These are phyloP conservation scores for Piper betle DNA, from an alignment of 164 flowering plant species.

Conservation along the genomic window DNA sequence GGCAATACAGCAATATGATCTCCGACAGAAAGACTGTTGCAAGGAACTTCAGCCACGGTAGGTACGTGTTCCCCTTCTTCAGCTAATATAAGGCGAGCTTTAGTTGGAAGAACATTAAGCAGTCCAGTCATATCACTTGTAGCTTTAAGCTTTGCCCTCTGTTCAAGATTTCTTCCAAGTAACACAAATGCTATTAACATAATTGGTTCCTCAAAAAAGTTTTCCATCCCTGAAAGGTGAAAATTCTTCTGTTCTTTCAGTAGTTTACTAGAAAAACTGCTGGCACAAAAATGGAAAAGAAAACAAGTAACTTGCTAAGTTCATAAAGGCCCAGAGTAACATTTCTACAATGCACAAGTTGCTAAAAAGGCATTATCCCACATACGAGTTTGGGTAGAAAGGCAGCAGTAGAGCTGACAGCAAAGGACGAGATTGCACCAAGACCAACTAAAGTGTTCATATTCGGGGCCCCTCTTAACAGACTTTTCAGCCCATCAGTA, in stretches of 20 bases:
- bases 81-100: constrained; percentile 81
- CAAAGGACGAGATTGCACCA: constrained; percentile 92
- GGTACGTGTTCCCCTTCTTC: constrained; percentile 22
- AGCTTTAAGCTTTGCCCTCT: constrained; percentile 92
- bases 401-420: constrained; percentile 82
- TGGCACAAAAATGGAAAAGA: neutral
- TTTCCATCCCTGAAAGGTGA: constrained; percentile 80
- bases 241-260: neutral
- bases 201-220: constrained; percentile 96
- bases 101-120: constrained; percentile 72
- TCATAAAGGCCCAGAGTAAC: neutral
- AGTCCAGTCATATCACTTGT: constrained; percentile 96
- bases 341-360: neutral
- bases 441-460: constrained; percentile 99
- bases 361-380: neutral
- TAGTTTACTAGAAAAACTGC: neutral
- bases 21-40: constrained; percentile 63
- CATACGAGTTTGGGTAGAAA: constrained; percentile 78
- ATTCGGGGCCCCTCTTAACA: constrained; percentile 77
- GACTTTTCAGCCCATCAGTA: constrained; percentile 76
- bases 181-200: constrained; percentile 96
- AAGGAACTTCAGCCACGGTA: constrained; percentile 78
- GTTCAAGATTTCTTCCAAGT: constrained; percentile 94
- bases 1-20: constrained; percentile 78
- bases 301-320: no score